A percentile compares a stretch with the other conserved stretches of the same genome.
Conservation (phyloP, 371 early-diverging fungal genomes). For the Saksenaea oblongispora region DNA sequence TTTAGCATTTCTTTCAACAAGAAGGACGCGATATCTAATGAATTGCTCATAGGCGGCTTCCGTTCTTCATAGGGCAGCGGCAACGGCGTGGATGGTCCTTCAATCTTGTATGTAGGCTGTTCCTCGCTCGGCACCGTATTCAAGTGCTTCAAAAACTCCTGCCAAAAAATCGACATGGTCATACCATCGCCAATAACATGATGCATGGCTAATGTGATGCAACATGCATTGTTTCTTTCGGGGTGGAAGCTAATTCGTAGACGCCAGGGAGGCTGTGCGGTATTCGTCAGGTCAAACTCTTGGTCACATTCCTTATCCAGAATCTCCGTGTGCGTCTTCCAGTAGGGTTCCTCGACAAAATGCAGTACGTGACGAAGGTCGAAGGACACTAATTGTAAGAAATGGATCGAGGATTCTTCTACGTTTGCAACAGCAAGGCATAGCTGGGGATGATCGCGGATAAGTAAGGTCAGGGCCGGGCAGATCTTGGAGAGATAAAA, state of each 20-base stretch:
- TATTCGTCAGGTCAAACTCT: conserved; percentile 27
- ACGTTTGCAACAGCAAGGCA: conserved; percentile 19
- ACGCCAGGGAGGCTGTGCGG: conserved; percentile 37
- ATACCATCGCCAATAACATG: conserved; percentile 43
- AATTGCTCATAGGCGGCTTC: conserved; percentile 14
- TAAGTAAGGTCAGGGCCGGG: conserved; percentile 25
- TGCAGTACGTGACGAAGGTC: conserved; percentile 13
- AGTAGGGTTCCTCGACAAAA: conserved; percentile 11
- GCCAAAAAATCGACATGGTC: conserved; percentile 32
- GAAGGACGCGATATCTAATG: conserved; percentile 20
- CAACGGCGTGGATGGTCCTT: not conserved
- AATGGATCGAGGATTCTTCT: conserved; percentile 20
- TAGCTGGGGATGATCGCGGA: conserved; percentile 28
- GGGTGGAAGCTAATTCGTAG: conserved; percentile 17
- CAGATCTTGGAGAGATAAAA: conserved; percentile 23
- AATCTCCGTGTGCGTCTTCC: not conserved
- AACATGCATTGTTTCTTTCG: conserved; percentile 10
- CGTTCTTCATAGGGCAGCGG: conserved; percentile 26
- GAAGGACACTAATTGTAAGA: conserved; percentile 21
- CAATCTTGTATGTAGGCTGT: not conserved
- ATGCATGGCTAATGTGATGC: conserved; percentile 19
- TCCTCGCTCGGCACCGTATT: conserved; percentile 3
- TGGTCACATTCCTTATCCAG: conserved; percentile 14
- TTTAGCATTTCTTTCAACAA: conserved; percentile 8
- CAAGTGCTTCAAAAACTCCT: conserved; percentile 22